Evolutionary conservation across 2,329 filamentous ascomycete species (phyloP), one percentile per base, ranked within the genome.

Genomic region (Neonectria magnoliae): DNA sequence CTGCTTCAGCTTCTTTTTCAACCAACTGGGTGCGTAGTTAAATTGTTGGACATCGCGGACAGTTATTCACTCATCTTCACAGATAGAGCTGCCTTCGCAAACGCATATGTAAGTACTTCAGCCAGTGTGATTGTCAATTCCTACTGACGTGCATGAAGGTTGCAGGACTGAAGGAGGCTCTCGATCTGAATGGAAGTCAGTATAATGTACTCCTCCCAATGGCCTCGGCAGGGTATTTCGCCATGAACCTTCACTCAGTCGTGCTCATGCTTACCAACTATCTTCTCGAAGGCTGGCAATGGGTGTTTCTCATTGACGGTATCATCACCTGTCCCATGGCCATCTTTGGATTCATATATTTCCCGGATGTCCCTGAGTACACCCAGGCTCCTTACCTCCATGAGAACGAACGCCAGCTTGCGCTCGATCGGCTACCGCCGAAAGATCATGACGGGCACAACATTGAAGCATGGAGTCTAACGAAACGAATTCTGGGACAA

Each of bases 201-300:
- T 60, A 60, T 18, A 60, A 60, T 48, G 38, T 53, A 14, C 20
- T 60, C 2, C 57, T 60, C 16, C 54, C 57, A 6, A 45, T 60
- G 57, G 47, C 57, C 11, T 45, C 57, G 3, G 57, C 56, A 2
- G 56, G 56, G 56, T 59, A 59, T 8, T 36, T 11, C 5, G 13
- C 20, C 3, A 14, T 13, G 4, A 45, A 14, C 2, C 11, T 20
- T 2, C 16, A 33, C 4, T 36, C 11, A 36, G 33, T 4, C 10
- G 5, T 36, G 13, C 33, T 5, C 16, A 16, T 13, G 13, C 33
- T 36, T 5, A 36, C 29, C 29, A 11, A 4, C 42, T 14, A 1
- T 14, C n/a, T n/a, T n/a, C 48, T 74, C 0, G 58, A 59, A 9
- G 85, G 83, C 0, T 89, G 87, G 87, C 77, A 85, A 38, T 84